Base-by-base conservation (phyloP, 1,139 yeast species). In the Lipomyces yarrowii region DNA sequence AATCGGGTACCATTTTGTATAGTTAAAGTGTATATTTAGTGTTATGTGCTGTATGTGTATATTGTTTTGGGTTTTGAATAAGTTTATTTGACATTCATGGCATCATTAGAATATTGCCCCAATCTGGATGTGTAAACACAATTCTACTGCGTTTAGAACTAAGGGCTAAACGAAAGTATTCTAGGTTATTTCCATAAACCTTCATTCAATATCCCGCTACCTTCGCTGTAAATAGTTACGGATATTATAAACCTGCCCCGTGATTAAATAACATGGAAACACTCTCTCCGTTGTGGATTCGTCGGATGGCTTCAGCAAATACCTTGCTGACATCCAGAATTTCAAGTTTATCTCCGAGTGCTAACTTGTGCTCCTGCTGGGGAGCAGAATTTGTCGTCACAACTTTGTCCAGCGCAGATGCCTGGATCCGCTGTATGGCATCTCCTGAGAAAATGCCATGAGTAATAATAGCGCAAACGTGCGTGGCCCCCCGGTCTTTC, bases 271-370 rank as follows among this genome's bases (percentile, higher is more conserved):
- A 82, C 91, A 92, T 89, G 23, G 96, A 89, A 26, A 94, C 97
- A 37, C 94, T 87, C 80, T 94, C 99, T 71, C 99, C 99, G 73
- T 94, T 94, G 78, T 94, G 97, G 59, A 94, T 93, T 77, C 99
- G 83, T 77, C 99, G 84, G 61, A 94, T 91, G 0, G 98, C 94
- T 77, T 94, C 99, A 18, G 96, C 97, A 74, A 94, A 88, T 21
- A 93, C 86, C 67, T 90, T 82, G 6, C 96, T 87, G 15, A 94
- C 94, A 74, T 96, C 99, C 74, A 94, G 81, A 8, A 93, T 93
- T 73, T 90, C 96, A 59, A 91, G 80, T 75, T 84, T 84, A 64
- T 85, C 86, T 64, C 91, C 86, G n/a, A 84, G 79, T 56, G 74
- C 73, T 30, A 74, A 69, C 32, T 78, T 77, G 74, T 87, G 85